A percentile compares a stretch with the other conserved stretches of the same genome.
Conservation (phyloP, 1,284 basidiomycete genomes). For the Microbotryomycetes sp. region DNA sequence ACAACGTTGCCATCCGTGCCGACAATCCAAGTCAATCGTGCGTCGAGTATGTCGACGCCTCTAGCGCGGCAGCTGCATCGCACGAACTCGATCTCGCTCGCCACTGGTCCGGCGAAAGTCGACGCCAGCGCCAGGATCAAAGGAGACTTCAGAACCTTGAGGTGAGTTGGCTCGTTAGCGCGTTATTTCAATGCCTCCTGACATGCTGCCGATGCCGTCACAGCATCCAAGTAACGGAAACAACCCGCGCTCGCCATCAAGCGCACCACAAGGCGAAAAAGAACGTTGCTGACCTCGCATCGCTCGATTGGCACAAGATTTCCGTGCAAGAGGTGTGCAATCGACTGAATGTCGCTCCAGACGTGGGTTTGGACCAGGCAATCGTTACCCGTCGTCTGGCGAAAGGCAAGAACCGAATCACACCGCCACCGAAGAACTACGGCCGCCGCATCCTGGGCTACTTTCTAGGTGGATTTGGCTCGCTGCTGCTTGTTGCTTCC, state of each 20-base stretch:
- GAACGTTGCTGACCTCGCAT: constrained; percentile 33
- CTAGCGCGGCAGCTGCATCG: constrained; percentile 7
- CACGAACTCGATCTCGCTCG: constrained; percentile 13
- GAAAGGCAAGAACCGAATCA: constrained; percentile 49
- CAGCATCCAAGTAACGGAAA: constrained; percentile 13
- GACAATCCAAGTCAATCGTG: background rate
- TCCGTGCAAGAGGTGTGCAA: constrained; percentile 44
- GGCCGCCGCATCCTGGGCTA: constrained; percentile 41
- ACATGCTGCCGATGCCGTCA: background rate
- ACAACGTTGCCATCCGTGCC: background rate
- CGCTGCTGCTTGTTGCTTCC: constrained; percentile 50
- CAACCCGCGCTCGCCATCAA: background rate
- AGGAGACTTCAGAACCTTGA: constrained; percentile 36
- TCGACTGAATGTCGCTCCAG: constrained; percentile 46
- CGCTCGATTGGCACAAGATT: constrained; percentile 49
- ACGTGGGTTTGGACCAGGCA: constrained; percentile 46
- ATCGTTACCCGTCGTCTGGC: constrained; percentile 44
- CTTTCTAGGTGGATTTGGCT: constrained; percentile 52
- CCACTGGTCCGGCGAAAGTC: constrained; percentile 5
- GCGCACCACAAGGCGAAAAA: too few species aligned
- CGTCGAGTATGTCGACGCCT: background rate
- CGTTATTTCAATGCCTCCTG: background rate
- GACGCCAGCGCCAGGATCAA: constrained; percentile 20
- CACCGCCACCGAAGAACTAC: constrained; percentile 44
- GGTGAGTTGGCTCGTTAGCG: constrained; percentile 2